Base-by-base conservation (phyloP, 1,139 yeast species). In the Pichia sp. region DNA sequence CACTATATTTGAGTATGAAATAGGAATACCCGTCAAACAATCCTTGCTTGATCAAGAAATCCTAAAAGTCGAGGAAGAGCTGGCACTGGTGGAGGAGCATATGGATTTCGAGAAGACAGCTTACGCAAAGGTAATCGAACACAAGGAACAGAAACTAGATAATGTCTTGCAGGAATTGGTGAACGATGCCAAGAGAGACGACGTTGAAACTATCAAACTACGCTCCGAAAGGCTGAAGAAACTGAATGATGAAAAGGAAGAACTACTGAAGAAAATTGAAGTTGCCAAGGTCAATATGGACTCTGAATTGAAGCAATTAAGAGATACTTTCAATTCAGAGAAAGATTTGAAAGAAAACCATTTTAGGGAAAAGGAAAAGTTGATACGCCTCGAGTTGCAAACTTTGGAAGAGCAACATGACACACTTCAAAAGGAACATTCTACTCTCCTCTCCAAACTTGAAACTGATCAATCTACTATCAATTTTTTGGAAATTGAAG, bases 1-100 rank as follows among this genome's bases (percentile, higher is more conserved):
- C 43, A 24, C 43, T 20, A 49, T 56, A 10, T 45, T 45, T 4
- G 58, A 56, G 50, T 56, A 56, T 30, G 49, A 54, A 46, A 38
- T 56, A 16, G 58, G 56, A 9, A 48, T 53, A 2, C 55, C 58
- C 1, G 38, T 48, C 6, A 50, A 55, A 44, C 24, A 31, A 4
- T 40, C 54, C 9, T 41, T 42, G 1, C 48, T 48, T 4, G n/a
- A 48, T 29, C 27, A 42, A 4, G 45, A 48, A 16, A 10, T 33
- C 8, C 8, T 14, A 2, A 31, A 45, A 24, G 10, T 42, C 14
- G 49, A 54, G 14, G 42, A 31, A 8, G 53, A 50, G 33, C 34
- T 55, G 3, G 7, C 4, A 5, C 20, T 38, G n/a, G 5, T 33
- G 12, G 30, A 55, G 38, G 17, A 27, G 3, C 41, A 30, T 24